Percentiles rank a stretch among this genome's conserved stretches.
Evolutionary conservation across 164 flowering plant genomes (phyloP).

Genomic region (Macadamia integrifolia): DNA sequence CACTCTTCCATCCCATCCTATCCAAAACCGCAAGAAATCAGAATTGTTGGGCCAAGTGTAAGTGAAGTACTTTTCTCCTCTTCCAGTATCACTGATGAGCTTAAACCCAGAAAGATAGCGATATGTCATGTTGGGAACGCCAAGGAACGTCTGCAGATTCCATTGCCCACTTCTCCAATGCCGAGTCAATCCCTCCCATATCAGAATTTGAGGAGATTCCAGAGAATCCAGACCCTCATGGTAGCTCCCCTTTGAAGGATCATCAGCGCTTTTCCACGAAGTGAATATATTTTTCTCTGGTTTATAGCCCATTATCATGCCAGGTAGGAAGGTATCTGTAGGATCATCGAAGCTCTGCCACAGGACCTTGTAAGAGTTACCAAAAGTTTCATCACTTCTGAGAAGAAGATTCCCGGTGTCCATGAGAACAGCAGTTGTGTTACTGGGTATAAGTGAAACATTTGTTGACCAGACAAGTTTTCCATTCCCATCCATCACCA

Average conservation of each 20-base stretch:
- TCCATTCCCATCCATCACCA: neutral
- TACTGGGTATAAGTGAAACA: neutral
- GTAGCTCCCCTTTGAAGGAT: constrained; percentile 16
- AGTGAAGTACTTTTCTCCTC: neutral
- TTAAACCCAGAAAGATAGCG: constrained; percentile 1
- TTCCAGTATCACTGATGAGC: neutral
- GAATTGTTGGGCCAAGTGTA: neutral
- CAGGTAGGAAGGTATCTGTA: constrained; percentile 9
- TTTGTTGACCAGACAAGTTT: constrained; percentile 11
- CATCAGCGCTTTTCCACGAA: constrained; percentile 11
- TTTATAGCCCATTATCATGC: constrained; percentile 8
- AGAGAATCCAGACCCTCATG: neutral
- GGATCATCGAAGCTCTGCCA: constrained; percentile 29
- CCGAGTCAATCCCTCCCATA: constrained; percentile 2
- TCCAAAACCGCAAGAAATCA: neutral
- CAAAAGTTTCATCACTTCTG: neutral
- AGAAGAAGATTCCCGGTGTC: constrained; percentile 18
- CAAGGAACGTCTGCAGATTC: constrained; percentile 12
- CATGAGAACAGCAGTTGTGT: constrained; percentile 4
- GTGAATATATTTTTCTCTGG: neutral
- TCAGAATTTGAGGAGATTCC: constrained; percentile 3
- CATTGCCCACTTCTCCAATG: constrained; percentile 21
- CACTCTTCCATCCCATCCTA: neutral
- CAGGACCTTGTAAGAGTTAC: neutral
- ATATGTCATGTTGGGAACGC: neutral